Evolutionary conservation across 2,329 filamentous ascomycete genomes (phyloP), one percentile per base, ranked within the genome.

Genomic region (Ophiosphaerella herpotricha): DNA sequence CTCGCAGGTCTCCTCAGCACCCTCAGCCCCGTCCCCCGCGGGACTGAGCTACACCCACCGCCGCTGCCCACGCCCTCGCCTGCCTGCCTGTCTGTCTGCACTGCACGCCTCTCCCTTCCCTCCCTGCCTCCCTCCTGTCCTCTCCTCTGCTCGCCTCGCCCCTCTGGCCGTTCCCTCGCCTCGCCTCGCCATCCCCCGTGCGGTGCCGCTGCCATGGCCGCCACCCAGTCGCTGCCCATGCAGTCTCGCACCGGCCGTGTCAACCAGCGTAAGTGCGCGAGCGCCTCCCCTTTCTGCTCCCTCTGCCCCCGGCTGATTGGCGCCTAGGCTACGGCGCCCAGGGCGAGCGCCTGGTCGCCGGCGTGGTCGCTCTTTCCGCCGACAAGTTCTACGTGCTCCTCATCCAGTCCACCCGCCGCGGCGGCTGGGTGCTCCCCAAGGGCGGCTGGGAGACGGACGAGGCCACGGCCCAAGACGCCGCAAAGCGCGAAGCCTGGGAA

Each of bases 391-490:
- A 89, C 74, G 93, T 99, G 54, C 82, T 99, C 63, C 82, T 99
- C 63, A 96, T 97, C 66, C 91, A 97, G 78, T 96, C 91, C 46
- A 93, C 90, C 44, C 85, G 90, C 58, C 87, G 91, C 66, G 90
- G 90, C 73, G 90, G 90, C 66, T 99, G 94, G 94, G 94, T 99
- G 37, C 82, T 99, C 51, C 94, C 94, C 53, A 99, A 99, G 74
- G 94, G 94, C 70, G 94, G 94, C 53, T 99, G 94, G 92, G 94
- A 99, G 75, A 88, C 86, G 31, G 94, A 99, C 75, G 94, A 99
- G 77, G 84, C 87, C 55, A 94, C 90, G 57, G 85, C 88, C 55
- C 84, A 93, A 72, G 90, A 94, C 49, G 94, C 94, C 48, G 85
- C 85, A 42, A 88, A 80, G 80, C 81, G 94, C 61, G 94, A 99